These are phyloP conservation scores for Fusarium stilboides DNA, from an alignment of 2,329 filamentous ascomycete species.

Conservation along the genomic window DNA sequence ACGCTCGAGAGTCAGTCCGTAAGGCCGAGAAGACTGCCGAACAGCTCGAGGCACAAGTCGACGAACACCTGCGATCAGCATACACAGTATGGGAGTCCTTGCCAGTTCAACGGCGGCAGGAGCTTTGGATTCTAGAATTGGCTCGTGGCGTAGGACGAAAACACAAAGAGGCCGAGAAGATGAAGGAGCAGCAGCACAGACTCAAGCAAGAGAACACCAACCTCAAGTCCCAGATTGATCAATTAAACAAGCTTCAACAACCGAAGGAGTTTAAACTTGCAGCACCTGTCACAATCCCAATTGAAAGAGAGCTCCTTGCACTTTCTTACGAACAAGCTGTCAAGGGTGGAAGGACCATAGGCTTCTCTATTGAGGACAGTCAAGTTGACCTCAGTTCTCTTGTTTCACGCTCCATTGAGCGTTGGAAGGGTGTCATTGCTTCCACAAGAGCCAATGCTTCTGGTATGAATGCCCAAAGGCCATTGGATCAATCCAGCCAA, in stretches of 20 bases:
- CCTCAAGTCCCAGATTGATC: conserved; percentile 71
- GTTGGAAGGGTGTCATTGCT: conserved; percentile 75
- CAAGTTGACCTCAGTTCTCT: conserved; percentile 67
- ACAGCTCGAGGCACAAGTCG: conserved; percentile 77
- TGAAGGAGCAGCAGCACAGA: conserved; percentile 65
- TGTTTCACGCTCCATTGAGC: conserved; percentile 69
- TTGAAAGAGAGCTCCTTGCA: conserved; percentile 65
- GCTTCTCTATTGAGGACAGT: conserved; percentile 65
- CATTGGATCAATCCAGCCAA: conserved; percentile 59
- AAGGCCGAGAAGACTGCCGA: conserved; percentile 68
- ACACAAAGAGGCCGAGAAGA: conserved; percentile 67
- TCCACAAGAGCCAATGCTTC: conserved; percentile 61
- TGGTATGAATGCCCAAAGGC: conserved; percentile 66
- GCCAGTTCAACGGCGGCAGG: conserved; percentile 67
- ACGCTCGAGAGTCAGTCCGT: conserved; percentile 63
- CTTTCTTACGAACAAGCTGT: conserved; percentile 63
- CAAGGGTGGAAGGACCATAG: conserved; percentile 59
- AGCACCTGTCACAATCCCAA: conserved; percentile 66
- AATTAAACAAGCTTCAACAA: conserved; percentile 71
- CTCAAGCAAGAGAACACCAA: conserved; percentile 71
- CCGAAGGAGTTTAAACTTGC: conserved; percentile 71
- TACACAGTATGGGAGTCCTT: conserved; percentile 83
- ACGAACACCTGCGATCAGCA: conserved; percentile 82
- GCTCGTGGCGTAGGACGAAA: conserved; percentile 72
- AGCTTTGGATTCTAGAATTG: conserved; percentile 74